phyloP scores from a whole-genome alignment of 2,329 filamentous ascomycete genomes.

The Cladosporium sp. region DNA sequence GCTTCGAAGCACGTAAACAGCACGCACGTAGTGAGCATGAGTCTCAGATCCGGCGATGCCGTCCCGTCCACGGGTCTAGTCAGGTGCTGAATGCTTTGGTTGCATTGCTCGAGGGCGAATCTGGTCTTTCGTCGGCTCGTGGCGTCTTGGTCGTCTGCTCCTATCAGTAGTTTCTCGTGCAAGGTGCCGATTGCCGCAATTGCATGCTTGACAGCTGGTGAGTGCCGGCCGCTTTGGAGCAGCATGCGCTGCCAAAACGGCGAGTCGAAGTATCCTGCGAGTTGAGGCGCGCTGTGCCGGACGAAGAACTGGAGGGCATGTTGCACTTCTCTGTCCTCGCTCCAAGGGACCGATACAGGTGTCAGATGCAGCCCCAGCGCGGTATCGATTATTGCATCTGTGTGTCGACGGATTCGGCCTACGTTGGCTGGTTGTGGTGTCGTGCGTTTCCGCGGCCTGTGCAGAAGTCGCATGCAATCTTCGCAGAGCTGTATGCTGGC shows the following conservation, averaged over 20 bases:
- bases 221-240: slow-evolving; percentile 24
- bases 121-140: slow-evolving; percentile 19
- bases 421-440: slow-evolving; percentile 14
- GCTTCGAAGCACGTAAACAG: slow-evolving; percentile 31
- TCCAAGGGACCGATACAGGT: slow-evolving; percentile 23
- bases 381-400: slow-evolving; percentile 25
- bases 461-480: slow-evolving; percentile 24
- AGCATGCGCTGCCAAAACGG: slow-evolving; percentile 31
- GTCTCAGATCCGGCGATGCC: slow-evolving; percentile 22
- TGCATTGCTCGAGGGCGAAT: slow-evolving; percentile 31
- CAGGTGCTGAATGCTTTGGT: slow-evolving; percentile 27
- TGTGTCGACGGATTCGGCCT: slow-evolving; percentile 21
- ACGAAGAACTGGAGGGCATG: slow-evolving; percentile 30
- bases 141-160: slow-evolving; percentile 21
- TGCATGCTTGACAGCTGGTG: slow-evolving; percentile 28
- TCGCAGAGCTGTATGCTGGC: slow-evolving; percentile 24
- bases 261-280: slow-evolving; percentile 30
- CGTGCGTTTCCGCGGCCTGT: slow-evolving; percentile 21
- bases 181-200: slow-evolving; percentile 27
- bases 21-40: slow-evolving; percentile 30
- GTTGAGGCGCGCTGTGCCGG: slow-evolving; percentile 26
- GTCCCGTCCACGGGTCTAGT: slow-evolving; percentile 18
- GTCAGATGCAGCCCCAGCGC: slow-evolving; percentile 22
- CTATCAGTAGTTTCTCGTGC: slow-evolving; percentile 28
- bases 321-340: slow-evolving; percentile 25